Conservation (phyloP, 306 rosid species). For the Mimosa bimucronata region DNA sequence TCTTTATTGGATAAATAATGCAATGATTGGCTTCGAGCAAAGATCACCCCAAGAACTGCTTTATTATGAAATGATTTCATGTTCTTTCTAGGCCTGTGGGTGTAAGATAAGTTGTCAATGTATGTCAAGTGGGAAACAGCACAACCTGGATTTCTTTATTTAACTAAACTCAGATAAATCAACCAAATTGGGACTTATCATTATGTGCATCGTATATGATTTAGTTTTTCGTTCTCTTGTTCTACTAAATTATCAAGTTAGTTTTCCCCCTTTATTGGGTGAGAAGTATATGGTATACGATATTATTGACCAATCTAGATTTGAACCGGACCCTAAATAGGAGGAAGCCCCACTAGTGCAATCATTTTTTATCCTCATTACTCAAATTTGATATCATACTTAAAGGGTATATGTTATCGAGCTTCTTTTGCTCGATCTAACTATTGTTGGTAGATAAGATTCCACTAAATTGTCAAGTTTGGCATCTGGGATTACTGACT, state of each 20-base stretch:
- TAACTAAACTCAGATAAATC: conserved; percentile 31
- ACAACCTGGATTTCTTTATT: conserved; percentile 46
- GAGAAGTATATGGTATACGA: not conserved
- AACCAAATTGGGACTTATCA: conserved; percentile 38
- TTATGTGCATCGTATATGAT: conserved; percentile 32
- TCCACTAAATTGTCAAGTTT: not conserved
- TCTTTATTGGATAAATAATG: conserved; percentile 22
- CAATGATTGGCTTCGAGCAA: conserved; percentile 40
- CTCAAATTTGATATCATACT: not conserved
- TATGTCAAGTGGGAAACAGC: conserved; percentile 48
- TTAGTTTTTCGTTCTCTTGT: conserved; percentile 23
- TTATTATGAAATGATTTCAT: conserved; percentile 27
- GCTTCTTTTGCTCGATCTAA: not conserved
- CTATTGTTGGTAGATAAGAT: not conserved
- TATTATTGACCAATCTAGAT: not conserved
- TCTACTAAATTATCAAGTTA: conserved; percentile 4
- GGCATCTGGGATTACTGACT: not conserved
- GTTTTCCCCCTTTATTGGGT: not conserved
- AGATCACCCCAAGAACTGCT: conserved; percentile 26
- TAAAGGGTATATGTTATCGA: not conserved
- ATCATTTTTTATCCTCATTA: not conserved
- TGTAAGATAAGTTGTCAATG: conserved; percentile 45
- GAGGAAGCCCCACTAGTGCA: not conserved
- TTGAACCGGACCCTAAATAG: not conserved
- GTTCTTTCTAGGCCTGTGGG: conserved; percentile 19